These are phyloP conservation scores for Parastagonospora nodorum DNA, from an alignment of 2,329 filamentous ascomycete genomes.

Conservation along the genomic window DNA sequence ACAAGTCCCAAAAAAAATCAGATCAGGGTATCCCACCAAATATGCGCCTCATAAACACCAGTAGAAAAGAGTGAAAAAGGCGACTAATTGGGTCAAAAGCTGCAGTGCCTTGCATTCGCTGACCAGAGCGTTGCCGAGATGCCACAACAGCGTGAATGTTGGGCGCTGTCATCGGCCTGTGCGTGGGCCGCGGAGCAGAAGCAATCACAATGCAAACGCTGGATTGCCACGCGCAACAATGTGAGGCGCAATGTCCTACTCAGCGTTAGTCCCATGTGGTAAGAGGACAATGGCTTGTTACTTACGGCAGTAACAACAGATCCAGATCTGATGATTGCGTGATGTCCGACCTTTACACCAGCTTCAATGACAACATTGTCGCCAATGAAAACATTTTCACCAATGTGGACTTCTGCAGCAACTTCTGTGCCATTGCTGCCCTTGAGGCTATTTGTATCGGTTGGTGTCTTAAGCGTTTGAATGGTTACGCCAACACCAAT, in stretches of 20 bases:
- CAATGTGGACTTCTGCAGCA: constrained; percentile 75
- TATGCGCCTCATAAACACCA: constrained; percentile 15
- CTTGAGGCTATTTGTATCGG: constrained; percentile 73
- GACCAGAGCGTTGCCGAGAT: background rate
- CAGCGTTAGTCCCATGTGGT: constrained; percentile 17
- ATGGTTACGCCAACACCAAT: constrained; percentile 84
- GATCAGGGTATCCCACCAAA: constrained; percentile 24
- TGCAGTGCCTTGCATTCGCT: constrained; percentile 1
- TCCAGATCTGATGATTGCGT: constrained; percentile 59
- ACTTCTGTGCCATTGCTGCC: constrained; percentile 74
- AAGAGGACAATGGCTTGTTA: constrained; percentile 6
- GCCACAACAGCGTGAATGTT: background rate
- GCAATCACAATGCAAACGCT: constrained; percentile 36
- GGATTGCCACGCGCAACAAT: constrained; percentile 56
- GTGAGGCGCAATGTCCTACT: constrained; percentile 53
- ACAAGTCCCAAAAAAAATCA: constrained; percentile 3
- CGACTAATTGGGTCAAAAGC: background rate
- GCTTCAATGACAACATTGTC: constrained; percentile 65
- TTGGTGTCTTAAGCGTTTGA: constrained; percentile 73
- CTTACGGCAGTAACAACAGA: constrained; percentile 61
- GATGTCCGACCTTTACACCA: constrained; percentile 59
- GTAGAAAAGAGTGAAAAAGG: background rate
- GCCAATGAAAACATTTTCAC: constrained; percentile 71
- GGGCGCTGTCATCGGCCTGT: background rate
- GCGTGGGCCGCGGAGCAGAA: too few relatives aligned